Conservation (phyloP, 805 yeast species). For the Sugiyamaella qingdaonensis region DNA sequence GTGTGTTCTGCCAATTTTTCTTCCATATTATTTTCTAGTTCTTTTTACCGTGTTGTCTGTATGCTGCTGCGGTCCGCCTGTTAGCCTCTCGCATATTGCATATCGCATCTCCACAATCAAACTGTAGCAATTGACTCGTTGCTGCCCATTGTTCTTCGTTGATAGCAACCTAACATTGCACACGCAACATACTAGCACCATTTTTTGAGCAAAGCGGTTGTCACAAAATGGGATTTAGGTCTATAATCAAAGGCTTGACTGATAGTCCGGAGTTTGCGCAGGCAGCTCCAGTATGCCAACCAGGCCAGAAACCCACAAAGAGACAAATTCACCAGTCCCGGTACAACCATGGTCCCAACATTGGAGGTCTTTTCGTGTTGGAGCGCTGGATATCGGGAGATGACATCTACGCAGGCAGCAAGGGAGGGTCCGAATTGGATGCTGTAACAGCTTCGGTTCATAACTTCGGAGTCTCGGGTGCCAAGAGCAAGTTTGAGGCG, state of each 20-base stretch:
- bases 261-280: conserved; percentile 16
- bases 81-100: too few species aligned
- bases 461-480: conserved; percentile 48
- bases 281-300: conserved; percentile 27
- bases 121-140: too few species aligned
- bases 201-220: neutral
- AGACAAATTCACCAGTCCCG: conserved; percentile 32
- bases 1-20: too few species aligned
- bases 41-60: too few species aligned
- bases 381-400: conserved; percentile 57
- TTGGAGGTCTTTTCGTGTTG: conserved; percentile 74
- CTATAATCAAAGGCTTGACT: conserved; percentile 19
- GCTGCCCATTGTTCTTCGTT: too few species aligned
- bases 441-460: conserved; percentile 54
- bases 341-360: conserved; percentile 74
- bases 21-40: too few species aligned
- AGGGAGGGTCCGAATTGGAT: conserved; percentile 60
- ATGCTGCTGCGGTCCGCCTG: too few species aligned
- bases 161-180: too few species aligned
- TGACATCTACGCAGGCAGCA: conserved; percentile 53
- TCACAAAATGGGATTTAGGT: conserved; percentile 27
- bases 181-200: neutral
- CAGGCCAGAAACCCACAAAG: conserved; percentile 33
- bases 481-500: conserved; percentile 47
- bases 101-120: too few species aligned